Evolutionary conservation across 2,329 filamentous ascomycete genomes (phyloP).

Genomic region (Aquanectria penicillioides): DNA sequence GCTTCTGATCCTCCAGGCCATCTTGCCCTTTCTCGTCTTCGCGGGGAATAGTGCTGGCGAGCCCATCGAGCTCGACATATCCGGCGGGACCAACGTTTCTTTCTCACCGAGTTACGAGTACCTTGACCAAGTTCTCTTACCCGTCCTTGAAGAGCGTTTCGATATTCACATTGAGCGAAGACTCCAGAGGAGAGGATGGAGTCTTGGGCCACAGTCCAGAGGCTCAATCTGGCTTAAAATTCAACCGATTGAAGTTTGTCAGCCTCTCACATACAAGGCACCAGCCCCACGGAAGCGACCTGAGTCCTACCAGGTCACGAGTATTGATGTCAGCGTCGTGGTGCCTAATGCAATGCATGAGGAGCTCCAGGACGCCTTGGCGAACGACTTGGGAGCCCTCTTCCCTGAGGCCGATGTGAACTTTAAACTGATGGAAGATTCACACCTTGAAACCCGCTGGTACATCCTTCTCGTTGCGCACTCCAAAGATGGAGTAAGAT

Average conservation of each 20-base stretch:
- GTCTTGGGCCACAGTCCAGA: slow-evolving; percentile 50
- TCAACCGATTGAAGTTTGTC: slow-evolving; percentile 45
- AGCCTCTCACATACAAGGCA: slow-evolving; percentile 49
- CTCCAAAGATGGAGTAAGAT: slow-evolving; percentile 55
- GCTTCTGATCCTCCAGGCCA: slow-evolving; percentile 67
- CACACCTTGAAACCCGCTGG: slow-evolving; percentile 59
- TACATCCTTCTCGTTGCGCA: slow-evolving; percentile 68
- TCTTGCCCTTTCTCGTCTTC: slow-evolving; percentile 68
- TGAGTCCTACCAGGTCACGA: slow-evolving; percentile 49
- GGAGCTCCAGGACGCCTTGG: slow-evolving; percentile 53
- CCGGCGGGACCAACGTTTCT: slow-evolving; percentile 68
- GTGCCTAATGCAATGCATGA: slow-evolving; percentile 56
- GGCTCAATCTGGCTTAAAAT: slow-evolving; percentile 58
- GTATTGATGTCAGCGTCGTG: slow-evolving; percentile 62
- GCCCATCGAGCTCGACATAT: slow-evolving; percentile 60
- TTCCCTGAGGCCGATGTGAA: slow-evolving; percentile 57
- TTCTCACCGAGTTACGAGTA: slow-evolving; percentile 71
- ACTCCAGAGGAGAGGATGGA: slow-evolving; percentile 62
- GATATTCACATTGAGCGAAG: slow-evolving; percentile 57
- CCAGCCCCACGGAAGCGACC: slow-evolving; percentile 34
- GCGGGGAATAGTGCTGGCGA: slow-evolving; percentile 55
- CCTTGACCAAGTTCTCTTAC: slow-evolving; percentile 68
- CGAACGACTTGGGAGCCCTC: slow-evolving; percentile 49
- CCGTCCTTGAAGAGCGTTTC: slow-evolving; percentile 61
- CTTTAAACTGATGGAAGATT: slow-evolving; percentile 62